Conservation (phyloP, 805 yeast species). For the Saccharomycopsis capsularis region DNA sequence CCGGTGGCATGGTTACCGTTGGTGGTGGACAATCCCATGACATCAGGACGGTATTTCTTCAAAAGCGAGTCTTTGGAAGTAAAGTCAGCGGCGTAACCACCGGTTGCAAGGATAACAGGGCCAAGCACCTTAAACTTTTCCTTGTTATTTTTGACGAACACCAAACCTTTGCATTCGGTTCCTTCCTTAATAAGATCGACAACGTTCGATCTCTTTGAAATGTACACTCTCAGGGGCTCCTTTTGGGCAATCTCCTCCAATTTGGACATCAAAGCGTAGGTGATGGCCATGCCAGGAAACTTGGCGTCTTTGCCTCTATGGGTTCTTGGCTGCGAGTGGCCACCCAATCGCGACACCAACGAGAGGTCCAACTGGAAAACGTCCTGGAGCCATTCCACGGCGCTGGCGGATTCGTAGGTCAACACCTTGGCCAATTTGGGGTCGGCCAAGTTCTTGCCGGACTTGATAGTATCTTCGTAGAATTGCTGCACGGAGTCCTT, state of each 20-base stretch:
- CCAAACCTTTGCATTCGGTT: slow-evolving; percentile 22
- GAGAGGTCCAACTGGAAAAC: slow-evolving; percentile 56
- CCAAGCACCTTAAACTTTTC: slow-evolving; percentile 30
- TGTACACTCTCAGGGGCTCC: slow-evolving; percentile 37
- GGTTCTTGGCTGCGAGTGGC: slow-evolving; percentile 74
- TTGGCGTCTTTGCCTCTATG: slow-evolving; percentile 67
- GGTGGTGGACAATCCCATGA: slow-evolving; percentile 49
- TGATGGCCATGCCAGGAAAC: slow-evolving; percentile 62
- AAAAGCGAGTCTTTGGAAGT: slow-evolving; percentile 41
- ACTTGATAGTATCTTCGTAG: slow-evolving; percentile 56
- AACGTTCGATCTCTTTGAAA: slow-evolving; percentile 37
- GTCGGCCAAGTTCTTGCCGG: slow-evolving; percentile 58
- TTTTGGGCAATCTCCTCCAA: slow-evolving; percentile 39
- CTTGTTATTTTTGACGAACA: slow-evolving; percentile 16
- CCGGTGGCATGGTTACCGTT: slow-evolving; percentile 59
- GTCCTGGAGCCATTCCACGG: slow-evolving; percentile 67
- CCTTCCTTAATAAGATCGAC: slow-evolving; percentile 35
- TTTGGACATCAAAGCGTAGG: slow-evolving; percentile 44
- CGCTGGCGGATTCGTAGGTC: slow-evolving; percentile 54
- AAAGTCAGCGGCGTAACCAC: slow-evolving; percentile 63
- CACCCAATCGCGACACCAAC: slow-evolving; percentile 70
- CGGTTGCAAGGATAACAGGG: slow-evolving; percentile 57
- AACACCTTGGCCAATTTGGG: slow-evolving; percentile 52
- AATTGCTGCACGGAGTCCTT: slow-evolving; percentile 55
- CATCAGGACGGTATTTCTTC: slow-evolving; percentile 51